phyloP scores from a whole-genome alignment of 139 green algal species.

The Yamagishiella unicocca region DNA sequence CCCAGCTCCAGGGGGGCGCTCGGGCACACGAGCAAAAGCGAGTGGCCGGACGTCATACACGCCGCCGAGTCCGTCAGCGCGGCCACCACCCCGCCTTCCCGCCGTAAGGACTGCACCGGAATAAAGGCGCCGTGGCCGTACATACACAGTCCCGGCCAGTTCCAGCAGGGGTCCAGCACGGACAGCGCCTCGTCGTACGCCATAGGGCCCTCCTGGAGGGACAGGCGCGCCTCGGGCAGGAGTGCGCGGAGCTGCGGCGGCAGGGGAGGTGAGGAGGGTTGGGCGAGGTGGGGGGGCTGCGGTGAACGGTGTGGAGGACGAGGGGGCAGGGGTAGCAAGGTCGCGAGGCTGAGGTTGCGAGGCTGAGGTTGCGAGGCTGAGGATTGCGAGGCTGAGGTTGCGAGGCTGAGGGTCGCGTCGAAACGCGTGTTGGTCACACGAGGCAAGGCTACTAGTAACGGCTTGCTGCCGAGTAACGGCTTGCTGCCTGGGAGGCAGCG shows the following conservation, averaged over 20 bases:
- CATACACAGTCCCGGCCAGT: slow-evolving; percentile 34
- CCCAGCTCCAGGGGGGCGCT: neutral
- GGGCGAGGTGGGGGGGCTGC: too few relatives aligned
- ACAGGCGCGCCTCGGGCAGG: neutral
- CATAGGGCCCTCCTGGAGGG: slow-evolving; percentile 3
- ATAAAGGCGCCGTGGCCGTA: slow-evolving; percentile 28
- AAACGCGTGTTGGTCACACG: too few relatives aligned
- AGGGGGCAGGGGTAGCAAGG: too few relatives aligned
- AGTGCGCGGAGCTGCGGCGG: slow-evolving; percentile 9
- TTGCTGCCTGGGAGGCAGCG: too few relatives aligned
- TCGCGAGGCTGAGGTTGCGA: too few relatives aligned
- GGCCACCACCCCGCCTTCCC: neutral
- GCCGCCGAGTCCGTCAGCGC: neutral
- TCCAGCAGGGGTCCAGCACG: slow-evolving; percentile 23
- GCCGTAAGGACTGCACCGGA: neutral
- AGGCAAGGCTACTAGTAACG: too few relatives aligned
- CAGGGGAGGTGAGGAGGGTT: too few relatives aligned
- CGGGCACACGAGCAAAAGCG: slow-evolving; percentile 15
- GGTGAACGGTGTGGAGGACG: too few relatives aligned
- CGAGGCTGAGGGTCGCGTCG: too few relatives aligned
- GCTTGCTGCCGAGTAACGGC: too few relatives aligned
- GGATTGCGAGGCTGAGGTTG: too few relatives aligned
- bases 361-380: too few relatives aligned
- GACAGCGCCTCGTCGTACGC: slow-evolving; percentile 18
- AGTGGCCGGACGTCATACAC: neutral